Evolutionary conservation across 805 yeast species (phyloP).

Genomic region (Schwanniomyces occidentalis): DNA sequence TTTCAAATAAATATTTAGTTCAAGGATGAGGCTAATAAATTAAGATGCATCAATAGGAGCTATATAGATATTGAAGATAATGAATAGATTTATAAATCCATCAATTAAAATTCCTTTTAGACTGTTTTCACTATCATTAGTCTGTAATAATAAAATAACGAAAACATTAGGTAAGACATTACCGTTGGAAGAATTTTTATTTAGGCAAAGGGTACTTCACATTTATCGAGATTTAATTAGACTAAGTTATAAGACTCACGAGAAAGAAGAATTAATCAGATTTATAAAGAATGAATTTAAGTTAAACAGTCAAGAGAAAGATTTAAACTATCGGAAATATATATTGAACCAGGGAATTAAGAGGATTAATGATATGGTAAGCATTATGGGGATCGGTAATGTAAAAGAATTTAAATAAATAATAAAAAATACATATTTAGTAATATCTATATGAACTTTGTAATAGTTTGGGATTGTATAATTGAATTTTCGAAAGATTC

Average conservation of each 20-base stretch:
- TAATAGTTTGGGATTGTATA: constrained; percentile 2
- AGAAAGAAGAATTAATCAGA: constrained; percentile 30
- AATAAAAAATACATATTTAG: not conserved
- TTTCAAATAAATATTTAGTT: too few species aligned
- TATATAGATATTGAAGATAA: too few species aligned
- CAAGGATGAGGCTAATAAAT: too few species aligned
- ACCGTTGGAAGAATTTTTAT: constrained; percentile 41
- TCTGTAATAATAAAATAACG: too few species aligned
- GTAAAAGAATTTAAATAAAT: constrained; percentile 1
- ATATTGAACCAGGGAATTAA: constrained; percentile 35
- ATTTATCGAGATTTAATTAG: constrained; percentile 36
- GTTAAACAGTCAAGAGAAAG: constrained; percentile 23
- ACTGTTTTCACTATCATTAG: too few species aligned
- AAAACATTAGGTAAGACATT: constrained; percentile 14
- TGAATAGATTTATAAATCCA: too few species aligned
- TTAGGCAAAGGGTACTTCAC: constrained; percentile 32
- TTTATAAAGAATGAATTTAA: constrained; percentile 37
- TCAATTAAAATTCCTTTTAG: too few species aligned
- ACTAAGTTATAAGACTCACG: constrained; percentile 36
- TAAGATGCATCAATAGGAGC: too few species aligned
- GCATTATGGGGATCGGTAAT: constrained; percentile 17
- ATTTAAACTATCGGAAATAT: constrained; percentile 37
- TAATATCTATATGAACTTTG: constrained; percentile 1
- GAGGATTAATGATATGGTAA: constrained; percentile 25
- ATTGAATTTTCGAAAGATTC: constrained; percentile 7